These are phyloP conservation scores for Jackrogersella minutella DNA, from an alignment of 495 filamentous ascomycete species.

Conservation along the genomic window DNA sequence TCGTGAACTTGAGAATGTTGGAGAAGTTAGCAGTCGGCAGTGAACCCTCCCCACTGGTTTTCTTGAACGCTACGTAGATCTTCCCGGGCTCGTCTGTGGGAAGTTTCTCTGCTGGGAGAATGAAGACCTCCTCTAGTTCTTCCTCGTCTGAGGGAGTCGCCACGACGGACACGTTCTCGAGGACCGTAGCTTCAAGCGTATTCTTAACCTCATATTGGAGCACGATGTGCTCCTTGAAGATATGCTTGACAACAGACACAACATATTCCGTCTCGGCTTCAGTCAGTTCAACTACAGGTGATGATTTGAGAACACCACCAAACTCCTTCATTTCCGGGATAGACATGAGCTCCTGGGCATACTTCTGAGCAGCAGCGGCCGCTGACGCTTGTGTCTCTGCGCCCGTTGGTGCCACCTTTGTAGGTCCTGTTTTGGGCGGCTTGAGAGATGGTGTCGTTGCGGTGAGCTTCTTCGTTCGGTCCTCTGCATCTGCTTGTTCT, in stretches of 20 bases:
- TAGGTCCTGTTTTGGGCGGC: constrained; percentile 82
- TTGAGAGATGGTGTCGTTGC: constrained; percentile 93
- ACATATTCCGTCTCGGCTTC: constrained; percentile 99
- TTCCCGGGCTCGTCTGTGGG: constrained; percentile 84
- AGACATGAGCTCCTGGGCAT: constrained; percentile 82
- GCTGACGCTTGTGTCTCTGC: constrained; percentile 77
- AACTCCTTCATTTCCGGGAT: constrained; percentile 91
- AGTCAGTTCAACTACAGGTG: constrained; percentile 83
- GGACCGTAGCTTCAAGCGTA: constrained; percentile 86
- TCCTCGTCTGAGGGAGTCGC: constrained; percentile 87
- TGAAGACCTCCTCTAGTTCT: constrained; percentile 87
- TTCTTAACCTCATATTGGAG: constrained; percentile 99
- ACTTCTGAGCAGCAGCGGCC: constrained; percentile 82
- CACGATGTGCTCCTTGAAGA: constrained; percentile 96
- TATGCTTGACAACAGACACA: constrained; percentile 90
- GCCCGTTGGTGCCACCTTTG: constrained; percentile 74
- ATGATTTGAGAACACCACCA: constrained; percentile 89
- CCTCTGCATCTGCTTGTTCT: constrained; percentile 96
- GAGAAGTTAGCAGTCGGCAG: constrained; percentile 83
- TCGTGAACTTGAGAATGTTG: constrained; percentile 95
- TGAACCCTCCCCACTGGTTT: constrained; percentile 71
- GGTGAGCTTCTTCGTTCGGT: constrained; percentile 94
- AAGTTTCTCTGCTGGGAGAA: constrained; percentile 85
- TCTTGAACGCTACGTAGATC: constrained; percentile 94
- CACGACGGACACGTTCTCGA: constrained; percentile 89